These are phyloP conservation scores for Discostella stelligera DNA, from an alignment of 352 stramenopile genomes.

Conservation along the genomic window DNA sequence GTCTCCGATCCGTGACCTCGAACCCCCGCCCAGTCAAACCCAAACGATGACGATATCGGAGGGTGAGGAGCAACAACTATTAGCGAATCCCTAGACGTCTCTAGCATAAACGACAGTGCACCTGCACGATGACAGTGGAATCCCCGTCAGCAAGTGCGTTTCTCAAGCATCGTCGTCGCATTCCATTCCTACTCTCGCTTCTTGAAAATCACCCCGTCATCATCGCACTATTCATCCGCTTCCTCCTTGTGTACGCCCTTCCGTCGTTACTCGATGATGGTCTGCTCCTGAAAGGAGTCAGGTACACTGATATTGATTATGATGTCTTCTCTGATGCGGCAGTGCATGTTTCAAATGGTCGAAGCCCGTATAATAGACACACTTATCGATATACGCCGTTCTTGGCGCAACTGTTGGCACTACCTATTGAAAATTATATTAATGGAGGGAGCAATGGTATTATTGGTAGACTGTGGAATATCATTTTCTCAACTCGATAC, in stretches of 20 bases:
- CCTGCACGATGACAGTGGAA: neutral
- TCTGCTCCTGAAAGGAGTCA: slow-evolving; percentile 57
- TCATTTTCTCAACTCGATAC: slow-evolving; percentile 48
- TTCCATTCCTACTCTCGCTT: neutral
- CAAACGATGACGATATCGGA: too few species aligned
- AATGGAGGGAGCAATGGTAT: slow-evolving; percentile 31
- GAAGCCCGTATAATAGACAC: slow-evolving; percentile 91
- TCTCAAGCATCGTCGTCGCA: neutral
- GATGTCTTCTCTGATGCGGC: slow-evolving; percentile 97
- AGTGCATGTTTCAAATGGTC: slow-evolving; percentile 84
- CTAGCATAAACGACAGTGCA: neutral
- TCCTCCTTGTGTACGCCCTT: slow-evolving; percentile 61
- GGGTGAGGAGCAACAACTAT: too few species aligned
- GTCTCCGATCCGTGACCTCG: too few species aligned
- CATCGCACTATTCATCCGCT: slow-evolving; percentile 58
- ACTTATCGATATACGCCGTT: slow-evolving; percentile 99
- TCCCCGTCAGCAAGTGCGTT: neutral
- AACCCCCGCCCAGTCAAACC: too few species aligned
- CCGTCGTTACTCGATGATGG: slow-evolving; percentile 67
- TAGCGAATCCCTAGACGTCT: neutral
- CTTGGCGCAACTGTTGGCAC: slow-evolving; percentile 82
- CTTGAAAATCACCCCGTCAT: slow-evolving; percentile 13
- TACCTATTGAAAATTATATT: slow-evolving; percentile 49
- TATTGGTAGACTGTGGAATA: slow-evolving; percentile 12
- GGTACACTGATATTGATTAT: slow-evolving; percentile 99